These are phyloP conservation scores for Xylariaceae sp. DNA, from an alignment of 2,329 filamentous ascomycete species.

Conservation along the genomic window DNA sequence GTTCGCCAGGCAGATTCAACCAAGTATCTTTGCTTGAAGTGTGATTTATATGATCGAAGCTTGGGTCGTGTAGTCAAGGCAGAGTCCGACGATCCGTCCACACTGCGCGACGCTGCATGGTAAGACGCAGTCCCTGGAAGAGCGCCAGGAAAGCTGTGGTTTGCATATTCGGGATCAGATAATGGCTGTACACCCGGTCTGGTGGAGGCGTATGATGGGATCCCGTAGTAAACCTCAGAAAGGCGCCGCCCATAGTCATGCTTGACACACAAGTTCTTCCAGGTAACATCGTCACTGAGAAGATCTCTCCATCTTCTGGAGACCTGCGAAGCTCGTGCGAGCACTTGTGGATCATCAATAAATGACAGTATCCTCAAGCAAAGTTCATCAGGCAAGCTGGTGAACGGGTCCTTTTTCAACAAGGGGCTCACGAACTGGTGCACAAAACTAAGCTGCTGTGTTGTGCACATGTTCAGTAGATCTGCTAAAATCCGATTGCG, in stretches of 20 bases:
- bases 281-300: slow-evolving; percentile 93
- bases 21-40: slow-evolving; percentile 96
- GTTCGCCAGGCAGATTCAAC: slow-evolving; percentile 96
- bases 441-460: slow-evolving; percentile 91
- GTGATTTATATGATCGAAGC: slow-evolving; percentile 83
- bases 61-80: slow-evolving; percentile 49
- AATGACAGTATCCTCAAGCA: slow-evolving; percentile 91
- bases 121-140: slow-evolving; percentile 31
- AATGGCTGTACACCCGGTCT: slow-evolving; percentile 28
- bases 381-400: slow-evolving; percentile 84
- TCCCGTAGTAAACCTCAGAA: slow-evolving; percentile 43
- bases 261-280: slow-evolving; percentile 96
- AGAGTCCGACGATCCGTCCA: slow-evolving; percentile 46
- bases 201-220: slow-evolving; percentile 28
- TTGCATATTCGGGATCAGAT: slow-evolving; percentile 27
- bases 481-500: slow-evolving; percentile 80
- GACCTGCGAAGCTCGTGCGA: slow-evolving; percentile 93
- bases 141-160: slow-evolving; percentile 43
- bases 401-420: slow-evolving; percentile 94
- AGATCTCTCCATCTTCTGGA: slow-evolving; percentile 91
- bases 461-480: slow-evolving; percentile 89
- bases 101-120: slow-evolving; percentile 43
- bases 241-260: slow-evolving; percentile 73
- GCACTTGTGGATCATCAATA: slow-evolving; percentile 91
- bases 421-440: slow-evolving; percentile 92